Evolutionary conservation across 192 early-diverging fungal species (phyloP).

Genomic region (Backusella tarrabulga): DNA sequence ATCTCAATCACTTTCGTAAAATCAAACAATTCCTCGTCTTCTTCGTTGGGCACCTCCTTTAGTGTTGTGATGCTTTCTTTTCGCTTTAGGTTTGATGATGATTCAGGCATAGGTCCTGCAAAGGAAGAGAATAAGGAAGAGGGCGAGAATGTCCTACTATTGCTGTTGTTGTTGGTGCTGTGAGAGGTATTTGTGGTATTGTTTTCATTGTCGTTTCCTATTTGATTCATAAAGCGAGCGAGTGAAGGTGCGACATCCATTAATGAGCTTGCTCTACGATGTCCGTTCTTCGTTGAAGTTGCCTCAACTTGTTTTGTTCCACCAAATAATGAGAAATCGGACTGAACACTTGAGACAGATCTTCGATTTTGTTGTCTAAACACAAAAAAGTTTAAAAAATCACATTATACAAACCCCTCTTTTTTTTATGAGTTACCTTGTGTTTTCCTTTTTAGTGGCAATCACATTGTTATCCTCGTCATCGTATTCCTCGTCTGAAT

Average conservation of each 20-base stretch:
- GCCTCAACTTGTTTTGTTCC: background rate
- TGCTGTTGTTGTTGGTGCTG: background rate
- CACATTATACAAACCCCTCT: too few relatives aligned
- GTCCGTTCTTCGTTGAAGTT: background rate
- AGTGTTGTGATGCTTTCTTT: background rate
- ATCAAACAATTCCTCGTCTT: conserved; percentile 27
- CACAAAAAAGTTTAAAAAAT: background rate
- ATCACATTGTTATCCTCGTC: background rate
- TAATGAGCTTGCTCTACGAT: conserved; percentile 20
- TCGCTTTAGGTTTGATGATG: background rate
- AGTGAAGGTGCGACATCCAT: conserved; percentile 26
- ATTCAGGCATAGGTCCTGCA: conserved; percentile 17
- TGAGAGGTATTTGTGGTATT: background rate
- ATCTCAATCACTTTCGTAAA: conserved; percentile 36
- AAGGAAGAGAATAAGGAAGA: conserved; percentile 25
- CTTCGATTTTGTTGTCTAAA: background rate
- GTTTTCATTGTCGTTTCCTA: conserved; percentile 12
- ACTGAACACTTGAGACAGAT: background rate
- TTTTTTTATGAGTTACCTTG: background rate
- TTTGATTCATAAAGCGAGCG: conserved; percentile 25
- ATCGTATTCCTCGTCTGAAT: conserved; percentile 30
- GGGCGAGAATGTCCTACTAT: conserved; percentile 11
- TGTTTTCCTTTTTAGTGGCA: background rate
- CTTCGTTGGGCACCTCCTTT: background rate
- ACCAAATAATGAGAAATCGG: conserved; percentile 1